Conservation (phyloP, 441 rosid species). For the Aquilaria agallochum region DNA sequence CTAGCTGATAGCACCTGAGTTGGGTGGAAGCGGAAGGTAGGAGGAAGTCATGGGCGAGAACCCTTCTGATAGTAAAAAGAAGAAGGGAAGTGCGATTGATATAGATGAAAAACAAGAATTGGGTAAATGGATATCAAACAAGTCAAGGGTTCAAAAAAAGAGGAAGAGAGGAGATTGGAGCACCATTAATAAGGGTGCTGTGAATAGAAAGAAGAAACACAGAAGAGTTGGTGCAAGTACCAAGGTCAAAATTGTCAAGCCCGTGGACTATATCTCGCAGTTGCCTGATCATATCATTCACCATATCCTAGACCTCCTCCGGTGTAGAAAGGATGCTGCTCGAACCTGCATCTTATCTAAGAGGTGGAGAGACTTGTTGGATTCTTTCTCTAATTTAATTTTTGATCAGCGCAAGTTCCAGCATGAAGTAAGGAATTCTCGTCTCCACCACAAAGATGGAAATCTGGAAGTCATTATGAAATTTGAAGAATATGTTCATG, state of each 20-base stretch:
- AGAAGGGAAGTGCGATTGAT: not conserved
- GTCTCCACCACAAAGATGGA: not conserved
- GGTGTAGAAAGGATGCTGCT: slow-evolving; percentile 28
- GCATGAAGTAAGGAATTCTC: not conserved
- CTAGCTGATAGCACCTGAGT: too few species aligned
- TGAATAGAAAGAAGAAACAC: slow-evolving; percentile 11
- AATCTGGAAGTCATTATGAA: slow-evolving; percentile 1
- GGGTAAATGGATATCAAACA: slow-evolving; percentile 1
- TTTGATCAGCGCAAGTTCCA: slow-evolving; percentile 27
- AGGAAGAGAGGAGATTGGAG: slow-evolving; percentile 15
- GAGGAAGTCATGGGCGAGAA: slow-evolving; percentile 6
- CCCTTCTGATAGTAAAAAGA: slow-evolving; percentile 5
- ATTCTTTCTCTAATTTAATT: slow-evolving; percentile 19
- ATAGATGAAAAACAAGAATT: not conserved
- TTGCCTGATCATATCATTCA: slow-evolving; percentile 32
- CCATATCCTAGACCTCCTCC: slow-evolving; percentile 22
- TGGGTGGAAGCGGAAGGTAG: too few species aligned
- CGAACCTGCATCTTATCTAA: slow-evolving; percentile 30
- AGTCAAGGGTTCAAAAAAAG: slow-evolving; percentile 5
- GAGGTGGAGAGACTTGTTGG: slow-evolving; percentile 29
- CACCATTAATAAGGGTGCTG: slow-evolving; percentile 9
- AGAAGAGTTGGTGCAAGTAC: slow-evolving; percentile 7
- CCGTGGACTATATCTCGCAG: slow-evolving; percentile 23
- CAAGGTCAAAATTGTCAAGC: slow-evolving; percentile 10
- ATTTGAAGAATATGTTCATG: slow-evolving; percentile 20